Base-by-base conservation (phyloP, 306 rosid genomes). In the Vicia faba region DNA sequence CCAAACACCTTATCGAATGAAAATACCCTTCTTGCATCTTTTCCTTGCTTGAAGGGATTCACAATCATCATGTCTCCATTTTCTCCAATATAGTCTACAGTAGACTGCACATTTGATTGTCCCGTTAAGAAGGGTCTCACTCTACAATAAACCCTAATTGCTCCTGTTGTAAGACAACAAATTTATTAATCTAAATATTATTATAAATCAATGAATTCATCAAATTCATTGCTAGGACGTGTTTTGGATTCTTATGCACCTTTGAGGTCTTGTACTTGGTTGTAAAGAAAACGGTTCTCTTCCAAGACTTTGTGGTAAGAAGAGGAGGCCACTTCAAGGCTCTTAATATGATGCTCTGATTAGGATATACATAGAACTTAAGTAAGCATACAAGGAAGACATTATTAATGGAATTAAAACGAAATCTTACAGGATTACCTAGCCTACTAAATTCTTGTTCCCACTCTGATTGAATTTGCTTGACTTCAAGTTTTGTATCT, bases 201-300 rank as follows among this genome's bases (percentile, higher is more conserved):
- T 13, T 2, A 7, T 48, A 6, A n/a, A 29, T 40, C 12, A 14
- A 26, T 39, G 54, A 9, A 31, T 65, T 19, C 36, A 67, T 50
- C 25, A 70, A 59, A 66, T 45, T 74, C 41, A 60, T 25, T 45
- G 35, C 50, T 16, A 23, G 9, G 59, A 67, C 46, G 49, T 23
- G 1, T 74, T 23, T 7, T 64, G 4, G 33, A 69, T 64, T 69
- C 67, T 58, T 69, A 14, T 64, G 43, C 40, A 95, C 99, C 99
- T 88, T 91, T 95, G 66, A 95, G 95, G 80, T 95, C 99, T 80
- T 95, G 99, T 66, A 95, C 95, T 88, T 86, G 96, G 84, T 95
- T 95, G 91, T 85, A 90, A 36, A 95, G 92, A 64, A 62, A 43
- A 29, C 99, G 95, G 39, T 95, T 95, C 77, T 95, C 99, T 79